Evolutionary conservation across 192 early-diverging fungal species (phyloP).

Genomic region (Coemansia sp.): DNA sequence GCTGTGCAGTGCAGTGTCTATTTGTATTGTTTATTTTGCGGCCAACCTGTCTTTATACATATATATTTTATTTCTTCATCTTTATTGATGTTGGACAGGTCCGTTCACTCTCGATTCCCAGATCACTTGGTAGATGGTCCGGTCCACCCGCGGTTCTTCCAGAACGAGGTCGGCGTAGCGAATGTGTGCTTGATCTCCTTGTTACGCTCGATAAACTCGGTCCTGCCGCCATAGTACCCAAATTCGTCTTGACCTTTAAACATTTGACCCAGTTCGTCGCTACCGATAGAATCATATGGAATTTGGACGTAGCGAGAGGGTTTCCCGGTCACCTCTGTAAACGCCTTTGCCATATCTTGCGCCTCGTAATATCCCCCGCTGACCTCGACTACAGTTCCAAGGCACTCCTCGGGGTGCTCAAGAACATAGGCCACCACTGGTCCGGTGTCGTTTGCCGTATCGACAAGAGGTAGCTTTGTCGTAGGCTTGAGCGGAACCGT

Average conservation of each 20-base stretch:
- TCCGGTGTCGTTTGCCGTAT: conserved; percentile 39
- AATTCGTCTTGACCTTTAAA: conserved; percentile 33
- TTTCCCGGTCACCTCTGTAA: conserved; percentile 41
- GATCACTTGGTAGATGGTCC: conserved; percentile 48
- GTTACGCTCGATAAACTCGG: conserved; percentile 38
- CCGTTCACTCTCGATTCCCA: conserved; percentile 49
- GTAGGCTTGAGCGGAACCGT: conserved; percentile 24
- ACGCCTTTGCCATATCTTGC: conserved; percentile 42
- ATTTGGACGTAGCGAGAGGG: conserved; percentile 36
- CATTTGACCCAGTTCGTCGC: conserved; percentile 28
- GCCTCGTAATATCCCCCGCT: conserved; percentile 41
- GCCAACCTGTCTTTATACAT: too few species aligned
- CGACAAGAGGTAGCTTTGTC: conserved; percentile 33
- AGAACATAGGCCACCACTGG: conserved; percentile 39
- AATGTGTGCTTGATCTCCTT: conserved; percentile 23
- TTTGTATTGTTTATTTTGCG: too few species aligned
- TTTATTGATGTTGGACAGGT: too few species aligned
- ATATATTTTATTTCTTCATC: too few species aligned
- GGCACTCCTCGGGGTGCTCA: conserved; percentile 35
- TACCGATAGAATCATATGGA: conserved; percentile 16
- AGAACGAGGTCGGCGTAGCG: conserved; percentile 33
- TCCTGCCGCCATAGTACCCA: conserved; percentile 32
- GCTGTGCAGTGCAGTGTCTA: too few species aligned
- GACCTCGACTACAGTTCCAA: conserved; percentile 10
- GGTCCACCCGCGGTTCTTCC: conserved; percentile 45